These are phyloP conservation scores for Backusella morwellensis DNA, from an alignment of 192 early-diverging fungal species.

Conservation along the genomic window DNA sequence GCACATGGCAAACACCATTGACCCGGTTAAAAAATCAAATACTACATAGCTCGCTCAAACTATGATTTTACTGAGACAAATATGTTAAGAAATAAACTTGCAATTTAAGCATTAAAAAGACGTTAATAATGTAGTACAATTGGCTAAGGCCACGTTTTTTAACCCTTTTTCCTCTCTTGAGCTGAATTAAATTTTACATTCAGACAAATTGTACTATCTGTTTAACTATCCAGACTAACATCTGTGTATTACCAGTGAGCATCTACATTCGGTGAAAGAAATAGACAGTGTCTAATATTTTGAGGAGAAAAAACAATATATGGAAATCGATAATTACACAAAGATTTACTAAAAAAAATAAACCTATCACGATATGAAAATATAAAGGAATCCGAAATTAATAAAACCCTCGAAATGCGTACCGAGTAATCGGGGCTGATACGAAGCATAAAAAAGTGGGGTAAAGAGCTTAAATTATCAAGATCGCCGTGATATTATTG, in stretches of 20 bases:
- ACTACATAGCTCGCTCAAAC: background rate
- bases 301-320: background rate
- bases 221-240: background rate
- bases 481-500: background rate
- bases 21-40: background rate
- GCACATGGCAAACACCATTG: background rate
- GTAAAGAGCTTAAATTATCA: slow-evolving; percentile 1
- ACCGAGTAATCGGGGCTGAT: background rate
- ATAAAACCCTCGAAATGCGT: background rate
- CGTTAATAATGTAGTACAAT: slow-evolving; percentile 2
- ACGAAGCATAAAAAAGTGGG: background rate
- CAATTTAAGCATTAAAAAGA: background rate
- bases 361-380: background rate
- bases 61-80: background rate
- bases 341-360: background rate
- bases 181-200: background rate
- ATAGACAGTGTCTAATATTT: background rate
- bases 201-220: background rate
- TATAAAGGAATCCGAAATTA: background rate
- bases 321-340: background rate
- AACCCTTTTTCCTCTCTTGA: background rate
- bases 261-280: background rate
- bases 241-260: background rate
- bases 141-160: background rate
- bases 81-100: background rate